These are phyloP conservation scores for Saccharomycopsis sp. DNA, from an alignment of 805 yeast species.

Conservation along the genomic window DNA sequence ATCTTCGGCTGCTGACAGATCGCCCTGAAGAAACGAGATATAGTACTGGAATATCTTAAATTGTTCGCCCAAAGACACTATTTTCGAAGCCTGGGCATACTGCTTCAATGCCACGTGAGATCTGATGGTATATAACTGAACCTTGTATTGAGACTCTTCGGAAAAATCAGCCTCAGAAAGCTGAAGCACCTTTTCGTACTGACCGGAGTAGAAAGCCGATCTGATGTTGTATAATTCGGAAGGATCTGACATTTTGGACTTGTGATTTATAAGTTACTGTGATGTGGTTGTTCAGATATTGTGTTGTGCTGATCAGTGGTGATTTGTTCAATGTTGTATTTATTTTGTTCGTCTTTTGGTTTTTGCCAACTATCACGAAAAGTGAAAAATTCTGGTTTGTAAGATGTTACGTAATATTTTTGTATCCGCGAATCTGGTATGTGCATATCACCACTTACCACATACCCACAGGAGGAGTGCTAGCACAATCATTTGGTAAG, in stretches of 20 bases:
- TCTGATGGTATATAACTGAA: slow-evolving; percentile 31
- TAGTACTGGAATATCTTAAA: slow-evolving; percentile 30
- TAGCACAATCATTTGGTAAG: no score
- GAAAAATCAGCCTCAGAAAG: slow-evolving; percentile 35
- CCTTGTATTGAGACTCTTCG: slow-evolving; percentile 25
- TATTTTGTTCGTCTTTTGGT: not conserved
- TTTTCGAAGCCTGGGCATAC: slow-evolving; percentile 20
- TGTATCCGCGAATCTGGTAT: no score
- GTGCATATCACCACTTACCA: no score
- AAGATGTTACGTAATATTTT: no score
- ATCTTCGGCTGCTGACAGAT: slow-evolving; percentile 19
- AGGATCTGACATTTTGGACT: slow-evolving; percentile 4
- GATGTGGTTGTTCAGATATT: no score
- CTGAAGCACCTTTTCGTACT: slow-evolving; percentile 39
- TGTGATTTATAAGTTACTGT: no score
- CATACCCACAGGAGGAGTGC: no score
- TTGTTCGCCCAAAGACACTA: slow-evolving; percentile 18
- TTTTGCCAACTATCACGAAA: not conserved
- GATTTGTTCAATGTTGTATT: not conserved
- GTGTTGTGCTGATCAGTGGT: no score
- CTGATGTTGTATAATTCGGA: slow-evolving; percentile 47
- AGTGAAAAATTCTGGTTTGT: no score
- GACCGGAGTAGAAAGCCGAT: slow-evolving; percentile 57
- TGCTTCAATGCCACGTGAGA: slow-evolving; percentile 29
- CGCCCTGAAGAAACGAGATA: slow-evolving; percentile 24